Evolutionary conservation across 1,139 yeast species (phyloP).

Genomic region (Protomyces arabidopsidicola): DNA sequence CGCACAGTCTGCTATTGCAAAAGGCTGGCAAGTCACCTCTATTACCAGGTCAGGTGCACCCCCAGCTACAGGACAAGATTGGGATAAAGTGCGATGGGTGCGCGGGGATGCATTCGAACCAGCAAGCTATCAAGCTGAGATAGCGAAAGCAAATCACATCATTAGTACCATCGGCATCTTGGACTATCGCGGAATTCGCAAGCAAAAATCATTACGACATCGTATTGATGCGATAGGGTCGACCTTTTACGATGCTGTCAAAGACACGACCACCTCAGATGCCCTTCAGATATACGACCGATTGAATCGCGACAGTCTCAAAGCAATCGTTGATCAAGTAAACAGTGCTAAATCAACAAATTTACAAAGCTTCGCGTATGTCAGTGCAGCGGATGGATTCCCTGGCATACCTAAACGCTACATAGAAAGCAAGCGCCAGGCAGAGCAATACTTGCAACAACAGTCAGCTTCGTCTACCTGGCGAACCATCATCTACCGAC

Average conservation of each 20-base stretch:
- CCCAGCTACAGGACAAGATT: background rate
- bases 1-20: constrained; percentile 8
- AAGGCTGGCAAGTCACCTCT: constrained; percentile 19
- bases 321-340: constrained; percentile 5
- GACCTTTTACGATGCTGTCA: constrained; percentile 3
- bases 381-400: constrained; percentile 31
- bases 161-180: constrained; percentile 29
- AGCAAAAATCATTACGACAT: background rate
- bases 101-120: constrained; percentile 27
- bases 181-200: constrained; percentile 27
- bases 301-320: constrained; percentile 19
- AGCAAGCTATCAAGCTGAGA: constrained; percentile 1
- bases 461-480: constrained; percentile 3
- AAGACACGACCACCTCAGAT: background rate
- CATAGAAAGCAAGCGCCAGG: constrained; percentile 28
- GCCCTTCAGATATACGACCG: constrained; percentile 1
- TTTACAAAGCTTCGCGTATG: constrained; percentile 23
- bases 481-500: constrained; percentile 29
- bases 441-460: constrained; percentile 17
- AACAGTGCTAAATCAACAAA: background rate
- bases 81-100: constrained; percentile 28
- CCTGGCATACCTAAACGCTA: constrained; percentile 30
- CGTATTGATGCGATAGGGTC: constrained; percentile 2
- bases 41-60: constrained; percentile 19
- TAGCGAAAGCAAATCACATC: constrained; percentile 18